These are phyloP conservation scores for Aspergillus sp. DNA, from an alignment of 2,329 filamentous ascomycete genomes.

Conservation along the genomic window DNA sequence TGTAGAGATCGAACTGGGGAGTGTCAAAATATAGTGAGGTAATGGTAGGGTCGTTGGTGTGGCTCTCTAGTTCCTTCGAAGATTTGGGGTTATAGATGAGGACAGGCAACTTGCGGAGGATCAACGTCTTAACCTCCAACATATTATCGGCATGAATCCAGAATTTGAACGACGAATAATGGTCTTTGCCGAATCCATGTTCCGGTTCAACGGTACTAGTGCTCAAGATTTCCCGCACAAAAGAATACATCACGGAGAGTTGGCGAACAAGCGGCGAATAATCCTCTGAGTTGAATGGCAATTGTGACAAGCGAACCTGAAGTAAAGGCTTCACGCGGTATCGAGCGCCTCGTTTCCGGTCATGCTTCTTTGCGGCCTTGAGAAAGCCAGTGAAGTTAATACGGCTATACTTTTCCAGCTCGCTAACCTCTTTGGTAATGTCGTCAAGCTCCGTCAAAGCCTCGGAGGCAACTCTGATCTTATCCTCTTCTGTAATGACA, in stretches of 20 bases:
- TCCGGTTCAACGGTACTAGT: constrained; percentile 51
- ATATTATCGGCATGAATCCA: constrained; percentile 97
- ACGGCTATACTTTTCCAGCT: constrained; percentile 91
- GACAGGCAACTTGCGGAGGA: constrained; percentile 84
- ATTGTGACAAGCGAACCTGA: constrained; percentile 81
- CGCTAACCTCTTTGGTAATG: constrained; percentile 87
- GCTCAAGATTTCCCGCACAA: constrained; percentile 75
- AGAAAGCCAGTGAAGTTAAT: constrained; percentile 98
- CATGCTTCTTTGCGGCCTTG: constrained; percentile 99
- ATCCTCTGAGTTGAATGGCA: constrained; percentile 93
- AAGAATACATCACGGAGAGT: constrained; percentile 93
- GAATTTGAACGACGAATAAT: constrained; percentile 87
- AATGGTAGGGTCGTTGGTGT: constrained; percentile 78
- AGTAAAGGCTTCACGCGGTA: constrained; percentile 91
- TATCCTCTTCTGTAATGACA: constrained; percentile 43
- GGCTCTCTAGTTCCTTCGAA: constrained; percentile 76
- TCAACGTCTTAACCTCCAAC: constrained; percentile 93
- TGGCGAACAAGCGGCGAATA: constrained; percentile 86
- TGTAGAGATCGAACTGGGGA: constrained; percentile 80
- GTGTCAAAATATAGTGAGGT: constrained; percentile 97
- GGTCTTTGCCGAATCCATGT: constrained; percentile 57
- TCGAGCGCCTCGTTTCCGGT: constrained; percentile 80
- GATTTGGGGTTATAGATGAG: constrained; percentile 88
- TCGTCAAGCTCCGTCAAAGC: constrained; percentile 77
- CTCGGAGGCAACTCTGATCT: constrained; percentile 60